Base-by-base conservation (phyloP, 768 basidiomycete species). In the Russula abietina region DNA sequence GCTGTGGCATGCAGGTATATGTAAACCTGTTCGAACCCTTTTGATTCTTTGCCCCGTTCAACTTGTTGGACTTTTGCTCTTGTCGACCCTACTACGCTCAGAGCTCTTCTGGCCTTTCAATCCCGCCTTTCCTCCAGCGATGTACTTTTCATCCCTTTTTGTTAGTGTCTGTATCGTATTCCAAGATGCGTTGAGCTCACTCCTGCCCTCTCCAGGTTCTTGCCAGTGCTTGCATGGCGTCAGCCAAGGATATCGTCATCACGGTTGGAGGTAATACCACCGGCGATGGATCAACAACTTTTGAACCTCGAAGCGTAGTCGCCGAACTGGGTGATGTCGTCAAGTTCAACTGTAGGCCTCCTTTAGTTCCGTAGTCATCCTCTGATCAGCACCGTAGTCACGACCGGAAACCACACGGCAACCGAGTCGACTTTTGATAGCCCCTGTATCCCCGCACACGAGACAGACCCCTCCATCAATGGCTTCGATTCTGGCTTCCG, bases 401-500 rank as follows among this genome's bases (percentile, higher is more conserved):
- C 63, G 16, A n/a, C 2, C 22, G 69, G 69, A 28, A 70, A 69
- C 52, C 68, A 68, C 43, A 67, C 69, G 24, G 83, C 76, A 43
- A 84, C 77, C 0, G 80, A 85, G 71, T 83, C 85, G 11, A 77
- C 77, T 3, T 87, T 86, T 69, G 76, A 73, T 14, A 64, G 51
- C 41, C 86, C 85, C 7, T 87, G 85, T 67, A 72, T 80, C 55
- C 77, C 78, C n/a, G 76, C 76, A 2, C 79, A 83, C 68, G 69
- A 75, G 14, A 76, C 79, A 38, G 75, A 84, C 70, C 33, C 60
- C 53, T 76, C 80, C 33, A 73, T 82, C 66, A 85, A 86, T 68
- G 83, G 83, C 10, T 86, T 87, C 71, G 71, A 83, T 73, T 83
- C 83, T 11, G 74, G 73, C 62, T 77, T 81, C 71, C 80, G 82